Base-by-base conservation (phyloP, 2,329 filamentous ascomycete species). In the Myriangium duriaei region DNA sequence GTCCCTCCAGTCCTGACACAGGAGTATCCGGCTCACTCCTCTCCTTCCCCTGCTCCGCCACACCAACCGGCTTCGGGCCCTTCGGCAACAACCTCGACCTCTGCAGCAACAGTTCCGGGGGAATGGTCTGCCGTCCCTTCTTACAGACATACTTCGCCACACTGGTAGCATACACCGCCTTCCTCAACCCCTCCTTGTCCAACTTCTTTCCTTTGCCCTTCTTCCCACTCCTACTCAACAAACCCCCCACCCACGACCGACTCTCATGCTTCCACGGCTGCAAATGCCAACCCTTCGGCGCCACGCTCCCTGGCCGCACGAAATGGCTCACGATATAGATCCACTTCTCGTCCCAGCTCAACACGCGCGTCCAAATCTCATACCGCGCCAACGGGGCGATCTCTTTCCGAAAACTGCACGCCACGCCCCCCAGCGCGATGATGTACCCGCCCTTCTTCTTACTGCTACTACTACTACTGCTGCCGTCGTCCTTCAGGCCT, bases 41-140 rank as follows among this genome's bases (percentile, higher is more conserved):
- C 29, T 15, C 34, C 7, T 7, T 26, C 7, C 7, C n/a, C 7
- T 26, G 7, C 21, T 38, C 26, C 12, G 41, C 32, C 11, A 53
- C 45, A 10, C 77, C 79, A 9, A 71, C 76, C 0, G 85, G 84
- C 33, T 77, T 69, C 41, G 71, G 63, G 3, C 9, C 16, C 3
- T 13, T 39, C 0, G 91, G 91, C 35, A 96, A 63, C 54, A 95
- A 64, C 1, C 77, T 76, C 34, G 79, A 79, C 24, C 78, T 72
- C 30, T 72, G 67, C 16, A 96, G 66, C 5, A 88, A 67, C 32
- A 81, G 68, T 48, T 86, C 80, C 0, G 91, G 87, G 46, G 87
- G 76, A 3, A 96, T 74, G 0, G 88, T 96, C 51, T 91, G 67
- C 15, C 88, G 69, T 1, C 65, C 66, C 44, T 62, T 62, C 51